Base-by-base conservation (phyloP, 2,329 filamentous ascomycete species). In the Beauveria scarabaeidicola region DNA sequence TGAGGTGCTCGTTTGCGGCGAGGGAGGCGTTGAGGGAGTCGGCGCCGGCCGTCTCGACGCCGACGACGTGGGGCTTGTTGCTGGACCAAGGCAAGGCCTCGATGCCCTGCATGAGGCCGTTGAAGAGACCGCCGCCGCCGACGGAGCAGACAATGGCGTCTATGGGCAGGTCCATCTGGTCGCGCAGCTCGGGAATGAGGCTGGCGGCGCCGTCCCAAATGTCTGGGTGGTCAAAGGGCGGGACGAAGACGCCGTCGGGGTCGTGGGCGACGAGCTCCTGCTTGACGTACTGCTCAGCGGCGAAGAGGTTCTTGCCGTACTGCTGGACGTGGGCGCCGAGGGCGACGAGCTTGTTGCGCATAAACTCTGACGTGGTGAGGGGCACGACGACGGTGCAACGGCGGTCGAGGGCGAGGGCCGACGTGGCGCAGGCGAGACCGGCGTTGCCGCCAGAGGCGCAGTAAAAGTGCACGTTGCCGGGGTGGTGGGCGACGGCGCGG, bases 401-500 rank as follows among this genome's bases (percentile, higher is more conserved):
- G 41, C 83, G 80, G 6, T 78, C 74, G 7, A 94, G 79, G 2
- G 81, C 77, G 25, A 77, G 76, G 13, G 90, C 88, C 1, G 90
- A 88, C 52, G 84, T 86, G 17, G 90, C 89, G 67, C 88, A 90
- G 1, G 90, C 91, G 4, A 96, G 82, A 1, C 91, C 91, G 2
- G 91, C 91, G 69, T 96, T 96, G 60, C 91, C 91, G 61, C 89
- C 90, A 2, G 85, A 89, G 13, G 87, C 88, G 68, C 83, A 88
- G 76, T 90, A 94, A 79, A 94, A 93, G 75, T 89, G 88, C 2
- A 79, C 74, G 6, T 70, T 64, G 23, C 69, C 66, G 2, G 66
- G 66, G 59, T 67, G 63, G 5, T 64, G 61, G 62, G 75, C 66
- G 64, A 72, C 68, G 59, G 73, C 71, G 56, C 68, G 68, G 60